These are phyloP conservation scores for Glarea lozoyensis DNA, from an alignment of 495 filamentous ascomycete genomes.

Conservation along the genomic window DNA sequence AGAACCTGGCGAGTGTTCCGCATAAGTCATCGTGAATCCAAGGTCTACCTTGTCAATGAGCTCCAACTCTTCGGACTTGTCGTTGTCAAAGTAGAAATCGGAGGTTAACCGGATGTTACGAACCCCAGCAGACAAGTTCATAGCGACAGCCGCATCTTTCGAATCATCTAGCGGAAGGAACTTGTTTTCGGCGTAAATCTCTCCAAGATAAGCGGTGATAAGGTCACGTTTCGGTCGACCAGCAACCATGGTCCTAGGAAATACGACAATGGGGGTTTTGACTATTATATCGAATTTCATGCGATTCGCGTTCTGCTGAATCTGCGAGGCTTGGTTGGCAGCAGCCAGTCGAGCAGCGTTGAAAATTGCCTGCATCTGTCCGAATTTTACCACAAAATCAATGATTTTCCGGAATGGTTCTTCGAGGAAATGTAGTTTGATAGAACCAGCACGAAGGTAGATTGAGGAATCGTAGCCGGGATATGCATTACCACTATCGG, in stretches of 20 bases:
- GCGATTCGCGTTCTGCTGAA: constrained; percentile 80
- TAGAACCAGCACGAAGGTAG: constrained; percentile 78
- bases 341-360: constrained; percentile 93
- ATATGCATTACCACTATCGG: constrained; percentile 54
- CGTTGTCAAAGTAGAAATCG: constrained; percentile 70
- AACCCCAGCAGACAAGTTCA: constrained; percentile 85
- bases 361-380: constrained; percentile 98
- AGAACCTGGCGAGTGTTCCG: constrained; percentile 69
- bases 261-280: constrained; percentile 92
- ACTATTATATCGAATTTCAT: constrained; percentile 91
- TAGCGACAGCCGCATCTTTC: constrained; percentile 61
- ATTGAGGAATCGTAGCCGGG: constrained; percentile 95
- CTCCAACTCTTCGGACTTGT: constrained; percentile 74
- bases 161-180: constrained; percentile 76
- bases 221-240: constrained; percentile 56
- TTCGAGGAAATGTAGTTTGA: constrained; percentile 92
- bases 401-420: constrained; percentile 98
- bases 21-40: constrained; percentile 80
- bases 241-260: constrained; percentile 65
- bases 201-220: constrained; percentile 86
- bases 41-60: constrained; percentile 95
- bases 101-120: constrained; percentile 87
- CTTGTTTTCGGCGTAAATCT: constrained; percentile 92
- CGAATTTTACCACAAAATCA: constrained; percentile 95
- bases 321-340: constrained; percentile 85